These are phyloP conservation scores for Apiospora kogelbergensis DNA, from an alignment of 2,329 filamentous ascomycete species.

Conservation along the genomic window DNA sequence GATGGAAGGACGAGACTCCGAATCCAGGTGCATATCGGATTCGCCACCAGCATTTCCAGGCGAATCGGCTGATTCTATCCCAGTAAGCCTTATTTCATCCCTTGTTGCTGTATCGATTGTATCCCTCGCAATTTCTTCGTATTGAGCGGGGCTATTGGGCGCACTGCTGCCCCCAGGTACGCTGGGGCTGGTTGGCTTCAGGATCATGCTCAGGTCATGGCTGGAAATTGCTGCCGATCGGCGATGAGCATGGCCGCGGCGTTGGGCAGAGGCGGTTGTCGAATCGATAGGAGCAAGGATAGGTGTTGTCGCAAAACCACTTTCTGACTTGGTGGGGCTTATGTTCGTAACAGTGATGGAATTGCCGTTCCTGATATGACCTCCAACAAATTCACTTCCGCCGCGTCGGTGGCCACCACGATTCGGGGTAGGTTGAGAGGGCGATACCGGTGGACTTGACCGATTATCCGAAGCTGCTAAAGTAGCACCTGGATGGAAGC, in stretches of 20 bases:
- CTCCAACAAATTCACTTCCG: conserved; percentile 84
- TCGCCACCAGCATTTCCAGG: conserved; percentile 18
- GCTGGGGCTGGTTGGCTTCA: conserved; percentile 58
- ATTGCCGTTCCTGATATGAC: conserved; percentile 60
- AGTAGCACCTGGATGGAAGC: conserved; percentile 26
- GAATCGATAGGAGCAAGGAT: conserved; percentile 47
- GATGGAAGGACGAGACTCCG: conserved; percentile 24
- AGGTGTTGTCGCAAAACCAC: conserved; percentile 57
- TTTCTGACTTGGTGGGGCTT: conserved; percentile 66
- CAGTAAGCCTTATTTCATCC: background rate
- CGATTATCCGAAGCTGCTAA: conserved; percentile 34
- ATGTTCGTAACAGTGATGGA: conserved; percentile 64
- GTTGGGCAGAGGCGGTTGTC: conserved; percentile 40
- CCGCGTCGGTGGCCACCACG: conserved; percentile 78
- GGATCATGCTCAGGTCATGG: conserved; percentile 73
- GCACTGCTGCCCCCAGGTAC: conserved; percentile 61
- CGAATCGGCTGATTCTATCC: background rate
- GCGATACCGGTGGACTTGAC: conserved; percentile 57
- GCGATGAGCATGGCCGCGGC: conserved; percentile 75
- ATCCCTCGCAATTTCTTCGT: conserved; percentile 34
- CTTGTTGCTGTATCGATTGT: background rate
- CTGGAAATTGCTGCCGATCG: conserved; percentile 81
- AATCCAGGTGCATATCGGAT: conserved; percentile 24
- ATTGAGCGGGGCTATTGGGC: conserved; percentile 58
- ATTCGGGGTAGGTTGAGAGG: conserved; percentile 50